Base-by-base conservation (phyloP, 2,329 filamentous ascomycete species). In the Trichoderma sp. region DNA sequence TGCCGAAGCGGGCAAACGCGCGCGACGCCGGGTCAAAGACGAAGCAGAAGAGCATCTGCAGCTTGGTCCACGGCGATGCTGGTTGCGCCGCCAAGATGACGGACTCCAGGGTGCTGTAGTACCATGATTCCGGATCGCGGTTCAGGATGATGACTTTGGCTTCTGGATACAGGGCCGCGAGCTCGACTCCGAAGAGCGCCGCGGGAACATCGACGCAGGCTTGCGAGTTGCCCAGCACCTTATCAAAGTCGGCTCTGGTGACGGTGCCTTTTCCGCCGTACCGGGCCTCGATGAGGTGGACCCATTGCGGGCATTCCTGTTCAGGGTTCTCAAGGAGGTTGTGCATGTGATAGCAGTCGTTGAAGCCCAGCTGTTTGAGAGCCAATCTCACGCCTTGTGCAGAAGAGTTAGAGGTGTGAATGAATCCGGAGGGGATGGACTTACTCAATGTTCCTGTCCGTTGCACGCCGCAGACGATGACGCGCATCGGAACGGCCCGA, bases 131-230 rank as follows among this genome's bases (percentile, higher is more conserved):
- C n/a, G 82, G 80, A 65, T 85, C 84, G 68, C 84, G 83, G 78
- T 83, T 85, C 60, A 85, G 79, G 66, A 85, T 82, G 75, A 85
- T 76, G 60, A 85, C 80, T 75, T 85, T 85, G 67, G 84, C 84
- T 14, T 85, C 83, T 6, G 82, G 82, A 66, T 82, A 82, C 21
- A 77, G 59, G 35, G 79, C 80, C 35, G 84, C 83, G 12, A 85
- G 79, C 68, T 85, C 83, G 71, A 80, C 75, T 66, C 81, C 82
- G 78, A 85, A 84, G 79, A 91, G 92, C 50, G 89, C 85, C 0
- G 90, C 84, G 1, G 92, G 91, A 18, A 90, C 81, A 64, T 89
- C 89, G 74, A 87, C 86, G 9, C 88, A 90, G 27, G 87, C 87
- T n/a, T 90, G 86, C 78, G 83, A 86, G 29, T 84, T 79, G 63